Percentiles rank a stretch among this genome's conserved stretches.
phyloP scores from a whole-genome alignment of 1,284 basidiomycete genomes.

The Dichomitus squalens region DNA sequence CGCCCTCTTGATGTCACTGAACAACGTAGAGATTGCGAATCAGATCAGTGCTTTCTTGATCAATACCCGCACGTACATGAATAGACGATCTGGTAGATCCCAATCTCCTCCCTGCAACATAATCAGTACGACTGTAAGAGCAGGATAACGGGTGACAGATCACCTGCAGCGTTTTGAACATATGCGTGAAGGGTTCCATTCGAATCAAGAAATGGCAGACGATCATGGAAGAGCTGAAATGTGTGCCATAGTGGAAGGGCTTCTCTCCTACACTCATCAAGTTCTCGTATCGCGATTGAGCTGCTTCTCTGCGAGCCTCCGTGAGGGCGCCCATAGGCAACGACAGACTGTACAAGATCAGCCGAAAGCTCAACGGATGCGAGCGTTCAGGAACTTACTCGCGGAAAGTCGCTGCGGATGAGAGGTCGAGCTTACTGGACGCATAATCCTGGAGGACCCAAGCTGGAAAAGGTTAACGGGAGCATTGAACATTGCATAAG shows the following conservation, averaged over 20 bases:
- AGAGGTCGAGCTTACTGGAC: slow-evolving; percentile 75
- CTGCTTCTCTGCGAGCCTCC: slow-evolving; percentile 70
- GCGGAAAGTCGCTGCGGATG: slow-evolving; percentile 67
- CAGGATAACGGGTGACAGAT: neutral
- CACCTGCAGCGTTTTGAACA: slow-evolving; percentile 88
- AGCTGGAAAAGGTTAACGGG: slow-evolving; percentile 43
- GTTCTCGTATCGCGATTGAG: slow-evolving; percentile 75
- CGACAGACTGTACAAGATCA: slow-evolving; percentile 52
- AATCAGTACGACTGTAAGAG: neutral
- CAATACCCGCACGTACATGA: slow-evolving; percentile 52
- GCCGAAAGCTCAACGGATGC: neutral
- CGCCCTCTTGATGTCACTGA: slow-evolving; percentile 73
- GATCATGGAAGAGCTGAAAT: slow-evolving; percentile 96
- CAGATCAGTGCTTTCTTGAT: too few relatives aligned
- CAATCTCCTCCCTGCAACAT: slow-evolving; percentile 81
- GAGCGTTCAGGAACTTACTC: slow-evolving; percentile 54
- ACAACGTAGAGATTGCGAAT: slow-evolving; percentile 2
- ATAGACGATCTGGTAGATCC: slow-evolving; percentile 94
- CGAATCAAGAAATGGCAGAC: slow-evolving; percentile 95
- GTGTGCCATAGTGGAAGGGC: slow-evolving; percentile 94
- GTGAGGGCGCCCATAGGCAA: slow-evolving; percentile 94
- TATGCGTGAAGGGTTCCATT: slow-evolving; percentile 87
- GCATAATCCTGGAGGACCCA: slow-evolving; percentile 90
- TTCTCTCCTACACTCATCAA: slow-evolving; percentile 81
- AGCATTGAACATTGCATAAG: neutral